Evolutionary conservation across 192 early-diverging fungal species (phyloP).

Genomic region (Backusella tarrabulga): DNA sequence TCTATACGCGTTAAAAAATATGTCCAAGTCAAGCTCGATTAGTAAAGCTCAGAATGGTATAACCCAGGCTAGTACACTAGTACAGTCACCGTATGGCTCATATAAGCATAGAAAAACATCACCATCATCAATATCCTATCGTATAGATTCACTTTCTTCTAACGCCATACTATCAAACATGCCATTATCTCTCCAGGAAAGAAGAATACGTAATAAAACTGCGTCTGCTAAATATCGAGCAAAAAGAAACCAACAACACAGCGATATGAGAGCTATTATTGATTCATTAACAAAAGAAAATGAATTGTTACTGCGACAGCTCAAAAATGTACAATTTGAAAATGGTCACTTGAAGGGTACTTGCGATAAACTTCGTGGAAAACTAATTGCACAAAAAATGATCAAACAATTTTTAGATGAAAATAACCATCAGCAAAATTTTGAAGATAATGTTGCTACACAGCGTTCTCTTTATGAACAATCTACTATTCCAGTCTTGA

Average conservation of each 20-base stretch:
- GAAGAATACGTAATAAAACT: constrained; percentile 55
- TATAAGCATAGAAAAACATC: background rate
- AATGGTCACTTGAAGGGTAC: constrained; percentile 40
- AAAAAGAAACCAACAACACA: constrained; percentile 54
- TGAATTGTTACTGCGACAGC: constrained; percentile 40
- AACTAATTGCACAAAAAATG: constrained; percentile 52
- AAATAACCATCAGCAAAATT: background rate
- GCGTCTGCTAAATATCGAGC: constrained; percentile 61
- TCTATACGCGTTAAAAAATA: background rate
- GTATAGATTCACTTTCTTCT: background rate
- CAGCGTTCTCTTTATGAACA: background rate
- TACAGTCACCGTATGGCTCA: background rate
- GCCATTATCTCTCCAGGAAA: constrained; percentile 47
- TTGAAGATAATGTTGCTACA: background rate
- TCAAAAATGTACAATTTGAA: constrained; percentile 44
- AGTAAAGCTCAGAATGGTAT: background rate
- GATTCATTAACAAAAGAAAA: constrained; percentile 41
- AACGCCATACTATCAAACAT: background rate
- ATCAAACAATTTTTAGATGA: constrained; percentile 39
- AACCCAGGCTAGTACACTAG: background rate
- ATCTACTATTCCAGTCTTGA: background rate
- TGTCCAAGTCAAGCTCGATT: background rate
- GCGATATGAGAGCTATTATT: constrained; percentile 52
- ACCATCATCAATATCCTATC: background rate
- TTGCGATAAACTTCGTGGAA: constrained; percentile 47